These are phyloP conservation scores for Populus nigra DNA, from an alignment of 345 rosid genomes.

Conservation along the genomic window DNA sequence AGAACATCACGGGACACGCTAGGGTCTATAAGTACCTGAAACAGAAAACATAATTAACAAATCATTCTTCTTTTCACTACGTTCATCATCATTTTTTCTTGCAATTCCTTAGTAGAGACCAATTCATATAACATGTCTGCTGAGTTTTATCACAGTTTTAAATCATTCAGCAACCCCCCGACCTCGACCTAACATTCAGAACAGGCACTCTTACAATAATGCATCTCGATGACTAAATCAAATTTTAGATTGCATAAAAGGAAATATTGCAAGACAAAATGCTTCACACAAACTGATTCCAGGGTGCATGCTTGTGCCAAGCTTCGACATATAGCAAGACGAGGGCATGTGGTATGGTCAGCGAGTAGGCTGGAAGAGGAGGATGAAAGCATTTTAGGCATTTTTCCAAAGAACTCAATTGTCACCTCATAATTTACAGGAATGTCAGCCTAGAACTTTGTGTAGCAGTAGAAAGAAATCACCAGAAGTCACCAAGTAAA, in stretches of 20 bases:
- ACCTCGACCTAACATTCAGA: background rate
- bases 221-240: background rate
- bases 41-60: slow-evolving; percentile 7
- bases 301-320: background rate
- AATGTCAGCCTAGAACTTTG: background rate
- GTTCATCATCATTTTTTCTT: background rate
- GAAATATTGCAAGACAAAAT: too few species aligned
- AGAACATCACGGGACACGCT: slow-evolving; percentile 64
- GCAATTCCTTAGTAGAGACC: background rate
- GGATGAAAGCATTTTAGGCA: background rate
- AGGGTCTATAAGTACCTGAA: slow-evolving; percentile 87
- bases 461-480: background rate
- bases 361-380: background rate
- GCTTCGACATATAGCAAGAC: background rate
- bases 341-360: background rate
- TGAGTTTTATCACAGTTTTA: background rate
- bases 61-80: background rate
- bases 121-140: background rate
- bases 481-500: background rate
- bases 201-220: background rate
- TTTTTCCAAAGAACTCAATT: background rate
- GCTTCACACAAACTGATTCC: background rate
- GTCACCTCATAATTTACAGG: background rate
- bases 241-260: background rate
- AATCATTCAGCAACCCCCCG: background rate